phyloP scores from a whole-genome alignment of 805 yeast species.

The Lipomyces spencermartinsiae region DNA sequence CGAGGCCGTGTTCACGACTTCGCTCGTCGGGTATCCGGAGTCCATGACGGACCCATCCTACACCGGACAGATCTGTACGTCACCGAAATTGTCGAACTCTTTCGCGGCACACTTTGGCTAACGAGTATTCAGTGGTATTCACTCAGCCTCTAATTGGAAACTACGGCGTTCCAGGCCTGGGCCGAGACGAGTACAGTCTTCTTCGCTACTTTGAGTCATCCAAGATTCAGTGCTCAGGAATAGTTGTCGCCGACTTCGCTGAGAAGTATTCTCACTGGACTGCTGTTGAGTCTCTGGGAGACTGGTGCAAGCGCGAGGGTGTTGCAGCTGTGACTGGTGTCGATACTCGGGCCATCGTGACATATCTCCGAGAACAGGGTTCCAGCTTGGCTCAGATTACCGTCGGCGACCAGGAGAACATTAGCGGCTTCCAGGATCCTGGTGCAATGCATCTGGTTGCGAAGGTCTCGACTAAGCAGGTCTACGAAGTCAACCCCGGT shows the following conservation, averaged over 20 bases:
- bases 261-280: slow-evolving; percentile 99
- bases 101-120: not conserved
- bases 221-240: slow-evolving; percentile 89
- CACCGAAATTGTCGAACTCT: not conserved
- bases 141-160: slow-evolving; percentile 97
- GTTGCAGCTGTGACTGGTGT: slow-evolving; percentile 97
- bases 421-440: slow-evolving; percentile 75
- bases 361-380: slow-evolving; percentile 93
- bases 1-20: slow-evolving; percentile 98
- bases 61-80: slow-evolving; percentile 80
- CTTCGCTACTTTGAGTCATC: slow-evolving; percentile 93
- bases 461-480: slow-evolving; percentile 93
- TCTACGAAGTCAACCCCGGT: slow-evolving; percentile 73
- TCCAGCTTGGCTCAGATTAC: slow-evolving; percentile 90
- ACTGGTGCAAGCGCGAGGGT: slow-evolving; percentile 96
- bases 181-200: slow-evolving; percentile 81
- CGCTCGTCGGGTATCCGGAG: slow-evolving; percentile 99
- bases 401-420: slow-evolving; percentile 64
- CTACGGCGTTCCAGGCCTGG: slow-evolving; percentile 95
- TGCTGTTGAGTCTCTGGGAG: slow-evolving; percentile 92
- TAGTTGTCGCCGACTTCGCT: slow-evolving; percentile 95
- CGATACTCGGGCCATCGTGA: slow-evolving; percentile 93
- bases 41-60: slow-evolving; percentile 98
- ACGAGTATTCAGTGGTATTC: slow-evolving; percentile 62
- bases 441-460: slow-evolving; percentile 87